These are phyloP conservation scores for Pyrus bretschneideri DNA, from an alignment of 306 rosid genomes.

Conservation along the genomic window DNA sequence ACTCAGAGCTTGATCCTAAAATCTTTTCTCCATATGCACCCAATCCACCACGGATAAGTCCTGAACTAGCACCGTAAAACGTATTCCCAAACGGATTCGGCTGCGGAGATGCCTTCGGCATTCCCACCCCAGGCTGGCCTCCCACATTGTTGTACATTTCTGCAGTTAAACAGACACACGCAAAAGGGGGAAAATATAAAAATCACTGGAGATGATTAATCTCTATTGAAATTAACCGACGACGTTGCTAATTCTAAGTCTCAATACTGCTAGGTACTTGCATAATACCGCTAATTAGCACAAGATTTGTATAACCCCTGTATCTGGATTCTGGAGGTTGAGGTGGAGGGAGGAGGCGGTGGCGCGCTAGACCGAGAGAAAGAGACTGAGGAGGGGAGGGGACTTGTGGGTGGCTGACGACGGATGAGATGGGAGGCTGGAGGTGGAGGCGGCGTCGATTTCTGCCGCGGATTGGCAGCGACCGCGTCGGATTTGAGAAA, in stretches of 20 bases:
- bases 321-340: background rate
- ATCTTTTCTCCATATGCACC: conserved; percentile 96
- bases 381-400: background rate
- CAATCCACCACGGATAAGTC: conserved; percentile 87
- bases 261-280: background rate
- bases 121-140: conserved; percentile 49
- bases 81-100: conserved; percentile 87
- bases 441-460: background rate
- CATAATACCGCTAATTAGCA: background rate
- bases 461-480: background rate
- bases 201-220: background rate
- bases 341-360: background rate
- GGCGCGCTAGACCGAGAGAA: background rate
- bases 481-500: background rate
- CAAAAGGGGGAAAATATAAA: background rate
- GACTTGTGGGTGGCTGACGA: background rate
- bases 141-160: conserved; percentile 69
- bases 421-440: background rate
- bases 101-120: conserved; percentile 43
- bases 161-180: conserved; percentile 4
- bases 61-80: conserved; percentile 89
- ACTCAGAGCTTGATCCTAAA: conserved; percentile 90
- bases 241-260: background rate
- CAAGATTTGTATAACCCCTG: background rate
- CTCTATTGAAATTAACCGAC: background rate